Conservation (phyloP, 1,284 basidiomycete genomes). For the Sparassis latifolia region DNA sequence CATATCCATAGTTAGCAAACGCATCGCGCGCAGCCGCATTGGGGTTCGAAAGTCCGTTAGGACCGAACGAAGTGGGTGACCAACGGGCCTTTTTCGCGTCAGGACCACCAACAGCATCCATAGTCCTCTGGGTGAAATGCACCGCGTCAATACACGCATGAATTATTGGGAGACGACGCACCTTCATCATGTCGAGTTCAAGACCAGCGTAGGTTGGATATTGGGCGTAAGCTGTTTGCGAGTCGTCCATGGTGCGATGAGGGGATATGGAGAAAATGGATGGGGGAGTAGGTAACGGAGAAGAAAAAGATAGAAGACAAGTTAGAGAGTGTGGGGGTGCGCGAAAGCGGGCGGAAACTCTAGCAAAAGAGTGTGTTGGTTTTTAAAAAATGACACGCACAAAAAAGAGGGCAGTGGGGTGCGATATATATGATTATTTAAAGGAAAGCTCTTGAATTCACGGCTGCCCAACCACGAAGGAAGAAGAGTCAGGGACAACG, state of each 20-base stretch:
- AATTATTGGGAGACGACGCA: slow-evolving; percentile 23
- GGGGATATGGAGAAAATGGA: slow-evolving; percentile 23
- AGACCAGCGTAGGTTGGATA: slow-evolving; percentile 57
- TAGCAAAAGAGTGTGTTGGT: slow-evolving; percentile 32
- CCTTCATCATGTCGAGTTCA: slow-evolving; percentile 87
- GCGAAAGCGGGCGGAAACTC: slow-evolving; percentile 24
- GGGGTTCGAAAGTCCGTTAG: slow-evolving; percentile 32
- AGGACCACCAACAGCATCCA: slow-evolving; percentile 74
- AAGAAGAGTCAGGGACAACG: slow-evolving; percentile 16
- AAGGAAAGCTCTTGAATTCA: slow-evolving; percentile 35
- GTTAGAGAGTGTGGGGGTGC: slow-evolving; percentile 32
- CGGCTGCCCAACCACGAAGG: slow-evolving; percentile 27
- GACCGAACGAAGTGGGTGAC: slow-evolving; percentile 63
- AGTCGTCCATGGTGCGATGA: slow-evolving; percentile 56
- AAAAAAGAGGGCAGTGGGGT: slow-evolving; percentile 37
- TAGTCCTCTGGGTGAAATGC: slow-evolving; percentile 50
- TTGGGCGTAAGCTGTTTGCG: slow-evolving; percentile 60
- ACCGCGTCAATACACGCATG: not conserved
- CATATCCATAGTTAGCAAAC: slow-evolving; percentile 81
- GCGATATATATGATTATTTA: slow-evolving; percentile 31
- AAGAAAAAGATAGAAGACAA: slow-evolving; percentile 26
- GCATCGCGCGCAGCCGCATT: slow-evolving; percentile 47
- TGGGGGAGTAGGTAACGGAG: slow-evolving; percentile 32
- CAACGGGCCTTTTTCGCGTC: slow-evolving; percentile 84
- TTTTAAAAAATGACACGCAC: slow-evolving; percentile 44